phyloP scores from a whole-genome alignment of 139 green algal species.

The Auxenochlorella pyrenoidosa region DNA sequence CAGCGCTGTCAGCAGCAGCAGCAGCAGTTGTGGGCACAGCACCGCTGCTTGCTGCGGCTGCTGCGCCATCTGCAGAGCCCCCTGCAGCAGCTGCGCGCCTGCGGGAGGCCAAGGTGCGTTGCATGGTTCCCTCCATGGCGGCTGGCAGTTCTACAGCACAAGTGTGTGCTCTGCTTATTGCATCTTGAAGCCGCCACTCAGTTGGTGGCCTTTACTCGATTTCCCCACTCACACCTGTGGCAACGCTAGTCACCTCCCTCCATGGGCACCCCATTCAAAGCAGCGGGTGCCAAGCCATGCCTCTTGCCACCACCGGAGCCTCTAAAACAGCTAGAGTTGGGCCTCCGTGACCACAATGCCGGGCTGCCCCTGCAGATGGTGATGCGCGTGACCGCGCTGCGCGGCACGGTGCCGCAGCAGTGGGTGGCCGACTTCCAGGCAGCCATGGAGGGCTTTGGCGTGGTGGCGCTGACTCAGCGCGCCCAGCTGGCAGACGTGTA shows the following conservation, averaged over 20 bases:
- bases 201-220: no score
- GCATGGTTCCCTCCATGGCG: no score
- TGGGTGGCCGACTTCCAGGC: slow-evolving; percentile 77
- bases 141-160: background rate
- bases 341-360: background rate
- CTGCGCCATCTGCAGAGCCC: background rate
- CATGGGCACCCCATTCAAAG: no score
- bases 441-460: slow-evolving; percentile 59
- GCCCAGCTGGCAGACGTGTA: slow-evolving; percentile 77
- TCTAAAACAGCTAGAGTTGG: no score
- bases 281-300: no score
- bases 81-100: background rate
- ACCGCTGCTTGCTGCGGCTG: background rate
- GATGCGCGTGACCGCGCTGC: slow-evolving; percentile 66
- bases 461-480: slow-evolving; percentile 69
- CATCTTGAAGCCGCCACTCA: no score
- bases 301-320: no score
- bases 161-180: background rate
- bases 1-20: background rate
- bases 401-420: slow-evolving; percentile 66
- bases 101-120: slow-evolving; percentile 10
- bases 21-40: background rate
- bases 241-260: no score
- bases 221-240: no score
- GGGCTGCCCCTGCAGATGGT: slow-evolving; percentile 43